Evolutionary conservation across 768 basidiomycete species (phyloP).

Genomic region (Sporobolomyces phaffii): DNA sequence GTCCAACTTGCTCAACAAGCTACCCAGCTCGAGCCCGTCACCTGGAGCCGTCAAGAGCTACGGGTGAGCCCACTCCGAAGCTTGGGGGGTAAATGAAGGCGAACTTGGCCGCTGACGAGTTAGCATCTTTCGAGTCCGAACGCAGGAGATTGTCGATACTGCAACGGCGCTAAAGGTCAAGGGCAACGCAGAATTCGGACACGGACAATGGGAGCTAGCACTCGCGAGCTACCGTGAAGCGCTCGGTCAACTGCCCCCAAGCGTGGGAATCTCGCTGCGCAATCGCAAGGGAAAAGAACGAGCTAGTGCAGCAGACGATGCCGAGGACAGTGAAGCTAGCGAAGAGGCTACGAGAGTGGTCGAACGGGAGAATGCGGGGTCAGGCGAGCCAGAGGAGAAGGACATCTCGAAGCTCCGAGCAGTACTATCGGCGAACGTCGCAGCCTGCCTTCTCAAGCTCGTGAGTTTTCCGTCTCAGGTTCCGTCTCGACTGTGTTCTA

Average conservation of each 20-base stretch:
- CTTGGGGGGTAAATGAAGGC: too few species aligned
- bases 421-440: constrained; percentile 36
- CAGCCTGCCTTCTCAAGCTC: constrained; percentile 37
- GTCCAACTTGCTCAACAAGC: neutral
- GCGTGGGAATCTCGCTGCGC: too few species aligned
- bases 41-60: constrained; percentile 1
- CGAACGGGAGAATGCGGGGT: neutral
- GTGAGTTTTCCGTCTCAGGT: constrained; percentile 12
- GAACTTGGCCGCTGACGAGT: too few species aligned
- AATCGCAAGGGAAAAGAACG: constrained; percentile 30
- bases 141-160: constrained; percentile 24
- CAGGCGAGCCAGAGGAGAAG: constrained; percentile 14
- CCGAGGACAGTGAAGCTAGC: neutral
- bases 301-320: neutral
- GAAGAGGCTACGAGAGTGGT: neutral
- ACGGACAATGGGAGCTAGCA: constrained; percentile 19
- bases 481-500: too few species aligned
- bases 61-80: neutral
- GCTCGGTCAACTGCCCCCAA: constrained; percentile 25
- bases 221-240: constrained; percentile 31
- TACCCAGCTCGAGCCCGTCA: too few species aligned
- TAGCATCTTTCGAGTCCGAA: neutral
- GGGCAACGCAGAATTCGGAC: constrained; percentile 28
- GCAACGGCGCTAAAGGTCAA: constrained; percentile 8
- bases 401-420: constrained; percentile 32